A percentile compares a stretch with the other conserved stretches of the same genome.
These are phyloP conservation scores for Meira miltonrushii DNA, from an alignment of 1,284 basidiomycete species.

Conservation along the genomic window DNA sequence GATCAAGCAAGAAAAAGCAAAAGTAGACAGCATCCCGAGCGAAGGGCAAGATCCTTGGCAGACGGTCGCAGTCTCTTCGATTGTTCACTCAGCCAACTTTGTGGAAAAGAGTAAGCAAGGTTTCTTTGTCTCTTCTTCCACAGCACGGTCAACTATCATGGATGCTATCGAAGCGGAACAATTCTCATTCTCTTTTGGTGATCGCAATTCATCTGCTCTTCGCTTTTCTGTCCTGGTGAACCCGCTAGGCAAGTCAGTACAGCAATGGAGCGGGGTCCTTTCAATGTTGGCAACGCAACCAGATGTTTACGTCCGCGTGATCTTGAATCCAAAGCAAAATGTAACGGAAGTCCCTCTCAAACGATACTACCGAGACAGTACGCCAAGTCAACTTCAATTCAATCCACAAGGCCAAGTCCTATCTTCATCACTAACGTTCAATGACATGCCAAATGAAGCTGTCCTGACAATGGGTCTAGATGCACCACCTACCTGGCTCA, in stretches of 20 bases:
- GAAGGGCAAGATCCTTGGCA: conserved; percentile 8
- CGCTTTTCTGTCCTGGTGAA: conserved; percentile 74
- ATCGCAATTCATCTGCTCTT: conserved; percentile 64
- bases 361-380: conserved; percentile 81
- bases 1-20: conserved; percentile 9
- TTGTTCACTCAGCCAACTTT: conserved; percentile 26
- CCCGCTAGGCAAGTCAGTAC: conserved; percentile 76
- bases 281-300: conserved; percentile 23
- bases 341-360: conserved; percentile 73
- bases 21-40: conserved; percentile 8
- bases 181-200: conserved; percentile 61
- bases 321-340: conserved; percentile 35
- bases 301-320: conserved; percentile 33
- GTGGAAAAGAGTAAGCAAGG: conserved; percentile 15
- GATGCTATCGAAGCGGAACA: conserved; percentile 18
- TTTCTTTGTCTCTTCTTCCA: conserved; percentile 15
- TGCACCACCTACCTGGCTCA: conserved; percentile 82
- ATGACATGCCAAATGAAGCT: conserved; percentile 58
- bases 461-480: conserved; percentile 91
- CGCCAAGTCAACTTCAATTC: conserved; percentile 63
- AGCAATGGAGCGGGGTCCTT: conserved; percentile 69
- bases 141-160: conserved; percentile 18
- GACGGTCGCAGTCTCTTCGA: conserved; percentile 10
- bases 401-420: conserved; percentile 62
- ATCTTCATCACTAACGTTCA: conserved; percentile 24